Evolutionary conservation across 1,284 basidiomycete species (phyloP).

Genomic region (Chalciporus piperatoides): DNA sequence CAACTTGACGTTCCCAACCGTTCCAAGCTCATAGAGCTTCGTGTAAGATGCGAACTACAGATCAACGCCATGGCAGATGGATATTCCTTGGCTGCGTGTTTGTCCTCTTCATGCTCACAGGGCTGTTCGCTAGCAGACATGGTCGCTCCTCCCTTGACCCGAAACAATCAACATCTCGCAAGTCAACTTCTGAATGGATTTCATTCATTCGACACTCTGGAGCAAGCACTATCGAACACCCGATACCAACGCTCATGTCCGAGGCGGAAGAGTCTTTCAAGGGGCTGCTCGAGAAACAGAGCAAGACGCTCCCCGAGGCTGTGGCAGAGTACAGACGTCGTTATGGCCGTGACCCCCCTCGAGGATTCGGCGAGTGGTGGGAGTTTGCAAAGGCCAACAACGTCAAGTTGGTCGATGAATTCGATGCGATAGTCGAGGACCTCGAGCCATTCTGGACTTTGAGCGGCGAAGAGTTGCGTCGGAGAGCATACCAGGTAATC

Average conservation of each 20-base stretch:
- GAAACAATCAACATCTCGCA: slow-evolving; percentile 9
- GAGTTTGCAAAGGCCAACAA: slow-evolving; percentile 70
- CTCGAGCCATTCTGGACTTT: slow-evolving; percentile 79
- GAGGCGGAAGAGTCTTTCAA: slow-evolving; percentile 70
- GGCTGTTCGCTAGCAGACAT: slow-evolving; percentile 44
- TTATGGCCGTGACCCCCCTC: slow-evolving; percentile 78
- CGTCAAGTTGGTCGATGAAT: slow-evolving; percentile 87
- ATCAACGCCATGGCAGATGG: slow-evolving; percentile 31
- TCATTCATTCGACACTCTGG: slow-evolving; percentile 9
- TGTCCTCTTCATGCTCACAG: slow-evolving; percentile 54
- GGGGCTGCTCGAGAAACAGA: slow-evolving; percentile 68
- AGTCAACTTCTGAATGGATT: slow-evolving; percentile 16
- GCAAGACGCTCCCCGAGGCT: slow-evolving; percentile 69
- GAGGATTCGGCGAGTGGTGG: slow-evolving; percentile 90
- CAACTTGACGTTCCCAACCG: too few species aligned
- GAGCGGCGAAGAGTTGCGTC: slow-evolving; percentile 66
- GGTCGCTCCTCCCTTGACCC: slow-evolving; percentile 12
- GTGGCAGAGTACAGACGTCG: slow-evolving; percentile 75
- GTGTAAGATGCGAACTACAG: slow-evolving; percentile 18
- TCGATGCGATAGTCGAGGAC: slow-evolving; percentile 78
- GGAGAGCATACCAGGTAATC: slow-evolving; percentile 65
- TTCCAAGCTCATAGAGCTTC: not conserved
- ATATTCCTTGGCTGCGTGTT: slow-evolving; percentile 48
- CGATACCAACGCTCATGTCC: slow-evolving; percentile 79
- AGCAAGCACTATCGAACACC: slow-evolving; percentile 49